Evolutionary conservation across 352 stramenopile genomes (phyloP).

Genomic region (Phytophthora fragariae): DNA sequence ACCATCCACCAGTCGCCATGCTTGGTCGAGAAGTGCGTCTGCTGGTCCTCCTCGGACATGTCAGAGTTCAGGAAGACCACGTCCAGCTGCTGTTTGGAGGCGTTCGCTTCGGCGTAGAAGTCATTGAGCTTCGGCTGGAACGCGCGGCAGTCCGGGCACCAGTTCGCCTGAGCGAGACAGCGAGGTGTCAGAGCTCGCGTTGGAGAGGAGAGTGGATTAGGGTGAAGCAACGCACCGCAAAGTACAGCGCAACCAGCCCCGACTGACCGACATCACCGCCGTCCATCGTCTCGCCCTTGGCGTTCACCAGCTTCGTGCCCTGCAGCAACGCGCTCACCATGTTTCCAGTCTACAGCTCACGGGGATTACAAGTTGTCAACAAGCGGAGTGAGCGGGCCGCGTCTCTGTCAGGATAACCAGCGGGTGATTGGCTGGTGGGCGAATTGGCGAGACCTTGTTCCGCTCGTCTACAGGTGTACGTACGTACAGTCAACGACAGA

Average conservation of each 20-base stretch:
- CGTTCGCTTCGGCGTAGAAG: slow-evolving; percentile 71
- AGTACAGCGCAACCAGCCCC: slow-evolving; percentile 74
- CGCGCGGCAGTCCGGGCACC: slow-evolving; percentile 78
- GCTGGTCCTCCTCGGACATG: slow-evolving; percentile 56
- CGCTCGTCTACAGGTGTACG: neutral
- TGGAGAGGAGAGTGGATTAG: neutral
- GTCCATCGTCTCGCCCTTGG: slow-evolving; percentile 53
- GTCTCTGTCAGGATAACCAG: slow-evolving; percentile 14
- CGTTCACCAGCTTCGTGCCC: slow-evolving; percentile 60
- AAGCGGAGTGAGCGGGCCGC: neutral
- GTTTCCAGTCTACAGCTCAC: slow-evolving; percentile 10
- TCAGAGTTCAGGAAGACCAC: slow-evolving; percentile 83
- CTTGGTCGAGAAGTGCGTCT: slow-evolving; percentile 68
- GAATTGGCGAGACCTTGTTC: neutral
- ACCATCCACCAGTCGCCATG: slow-evolving; percentile 77
- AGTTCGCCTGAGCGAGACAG: slow-evolving; percentile 59
- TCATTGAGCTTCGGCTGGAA: slow-evolving; percentile 78
- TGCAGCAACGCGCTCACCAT: slow-evolving; percentile 55
- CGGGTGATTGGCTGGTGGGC: slow-evolving; percentile 18
- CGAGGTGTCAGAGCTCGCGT: neutral
- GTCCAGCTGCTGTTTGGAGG: slow-evolving; percentile 51
- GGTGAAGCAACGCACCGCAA: slow-evolving; percentile 48
- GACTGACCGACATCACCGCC: slow-evolving; percentile 41
- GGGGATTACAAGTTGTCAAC: neutral
- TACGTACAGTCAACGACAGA: too few species aligned